phyloP scores from a whole-genome alignment of 495 filamentous ascomycete genomes.

The Trichoderma virens region DNA sequence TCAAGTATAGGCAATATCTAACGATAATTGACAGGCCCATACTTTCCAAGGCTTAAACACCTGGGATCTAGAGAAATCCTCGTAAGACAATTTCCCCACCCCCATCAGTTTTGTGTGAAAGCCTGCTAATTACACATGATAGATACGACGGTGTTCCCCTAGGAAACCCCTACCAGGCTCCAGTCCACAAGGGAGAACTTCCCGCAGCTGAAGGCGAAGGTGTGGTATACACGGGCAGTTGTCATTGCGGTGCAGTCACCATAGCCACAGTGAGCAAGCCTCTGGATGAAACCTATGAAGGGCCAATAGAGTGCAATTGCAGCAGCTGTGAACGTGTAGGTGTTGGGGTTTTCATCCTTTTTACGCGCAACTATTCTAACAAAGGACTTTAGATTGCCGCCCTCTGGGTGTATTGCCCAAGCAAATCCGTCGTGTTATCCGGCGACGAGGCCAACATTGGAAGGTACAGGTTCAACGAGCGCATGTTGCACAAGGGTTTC shows the following conservation, averaged over 20 bases:
- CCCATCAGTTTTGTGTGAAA: background rate
- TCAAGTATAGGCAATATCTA: too few relatives aligned
- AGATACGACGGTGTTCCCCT: slow-evolving; percentile 30
- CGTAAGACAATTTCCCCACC: slow-evolving; percentile 18
- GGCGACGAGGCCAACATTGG: slow-evolving; percentile 26
- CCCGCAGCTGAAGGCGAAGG: slow-evolving; percentile 29
- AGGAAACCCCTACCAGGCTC: slow-evolving; percentile 22
- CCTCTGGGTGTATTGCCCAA: slow-evolving; percentile 30
- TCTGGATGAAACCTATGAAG: slow-evolving; percentile 22
- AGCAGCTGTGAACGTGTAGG: slow-evolving; percentile 36
- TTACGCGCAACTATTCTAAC: too few relatives aligned
- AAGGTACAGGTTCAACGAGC: slow-evolving; percentile 25
- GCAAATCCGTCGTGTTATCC: slow-evolving; percentile 22
- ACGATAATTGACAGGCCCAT: slow-evolving; percentile 9
- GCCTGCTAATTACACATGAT: background rate
- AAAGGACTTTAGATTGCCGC: slow-evolving; percentile 19
- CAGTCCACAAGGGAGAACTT: slow-evolving; percentile 30
- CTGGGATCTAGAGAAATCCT: slow-evolving; percentile 22
- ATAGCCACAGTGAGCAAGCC: slow-evolving; percentile 31
- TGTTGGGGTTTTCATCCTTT: too few relatives aligned
- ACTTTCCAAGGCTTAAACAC: slow-evolving; percentile 30
- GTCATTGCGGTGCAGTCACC: slow-evolving; percentile 44
- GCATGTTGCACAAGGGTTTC: slow-evolving; percentile 27
- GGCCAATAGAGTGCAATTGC: slow-evolving; percentile 34
- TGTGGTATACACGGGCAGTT: slow-evolving; percentile 39